phyloP scores from a whole-genome alignment of 176 grass and related monocot species.

The Eragrostis nindensis region DNA sequence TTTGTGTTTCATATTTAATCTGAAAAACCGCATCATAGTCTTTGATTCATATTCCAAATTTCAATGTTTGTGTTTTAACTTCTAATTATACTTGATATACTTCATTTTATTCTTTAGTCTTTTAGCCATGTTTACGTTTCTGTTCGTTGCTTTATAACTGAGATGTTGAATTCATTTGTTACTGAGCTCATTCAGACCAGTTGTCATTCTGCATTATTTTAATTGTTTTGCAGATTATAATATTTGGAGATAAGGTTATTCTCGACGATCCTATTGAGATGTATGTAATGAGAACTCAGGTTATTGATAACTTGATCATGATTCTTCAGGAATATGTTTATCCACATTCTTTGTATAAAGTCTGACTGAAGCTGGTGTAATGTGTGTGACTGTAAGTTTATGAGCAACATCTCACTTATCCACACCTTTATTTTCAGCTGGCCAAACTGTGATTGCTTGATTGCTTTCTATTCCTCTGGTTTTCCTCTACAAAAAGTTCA shows the following conservation, averaged over 20 bases:
- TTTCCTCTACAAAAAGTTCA: constrained; percentile 90
- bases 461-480: constrained; percentile 96
- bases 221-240: constrained; percentile 78
- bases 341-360: constrained; percentile 26
- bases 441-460: constrained; percentile 97
- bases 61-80: neutral
- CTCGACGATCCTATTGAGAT: constrained; percentile 88
- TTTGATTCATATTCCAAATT: neutral
- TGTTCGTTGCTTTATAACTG: neutral
- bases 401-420: constrained; percentile 23
- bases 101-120: constrained; percentile 27
- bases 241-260: constrained; percentile 96
- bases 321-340: constrained; percentile 39
- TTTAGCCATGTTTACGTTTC: constrained; percentile 15
- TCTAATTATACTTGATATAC: constrained; percentile 16
- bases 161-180: constrained; percentile 19
- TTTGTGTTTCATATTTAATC: neutral
- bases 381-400: constrained; percentile 11
- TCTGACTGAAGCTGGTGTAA: constrained; percentile 2
- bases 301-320: constrained; percentile 57
- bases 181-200: constrained; percentile 20
- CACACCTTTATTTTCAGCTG: constrained; percentile 70
- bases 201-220: constrained; percentile 34
- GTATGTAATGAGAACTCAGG: constrained; percentile 77
- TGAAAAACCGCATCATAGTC: neutral